A percentile compares a stretch with the other conserved stretches of the same genome.
These are phyloP conservation scores for Bromus sterilis DNA, from an alignment of 176 grass and related monocot species.

Conservation along the genomic window DNA sequence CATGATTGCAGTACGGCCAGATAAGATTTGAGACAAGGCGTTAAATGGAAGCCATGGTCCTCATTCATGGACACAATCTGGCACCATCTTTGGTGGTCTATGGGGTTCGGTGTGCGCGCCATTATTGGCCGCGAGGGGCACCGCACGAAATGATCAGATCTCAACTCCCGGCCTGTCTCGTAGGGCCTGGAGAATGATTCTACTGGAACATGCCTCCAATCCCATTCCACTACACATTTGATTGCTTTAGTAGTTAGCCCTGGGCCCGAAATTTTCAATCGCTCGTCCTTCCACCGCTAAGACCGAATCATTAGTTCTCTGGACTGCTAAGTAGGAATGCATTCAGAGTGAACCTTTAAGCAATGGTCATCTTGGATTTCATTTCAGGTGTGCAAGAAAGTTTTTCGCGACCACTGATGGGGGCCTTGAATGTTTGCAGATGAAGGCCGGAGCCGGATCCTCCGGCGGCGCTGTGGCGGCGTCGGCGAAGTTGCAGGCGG, in stretches of 20 bases:
- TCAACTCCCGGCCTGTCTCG: constrained; percentile 11
- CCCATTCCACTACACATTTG: not conserved
- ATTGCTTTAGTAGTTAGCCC: constrained; percentile 11
- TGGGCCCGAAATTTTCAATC: not conserved
- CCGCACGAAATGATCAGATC: constrained; percentile 32
- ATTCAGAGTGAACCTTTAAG: not conserved
- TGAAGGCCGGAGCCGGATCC: constrained; percentile 29
- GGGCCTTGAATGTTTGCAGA: not conserved
- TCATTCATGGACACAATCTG: not conserved
- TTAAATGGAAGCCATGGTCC: constrained; percentile 30
- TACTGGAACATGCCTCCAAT: constrained; percentile 13
- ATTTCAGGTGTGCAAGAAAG: not conserved
- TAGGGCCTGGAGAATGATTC: constrained; percentile 43
- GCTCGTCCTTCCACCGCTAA: not conserved
- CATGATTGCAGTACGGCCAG: not conserved
- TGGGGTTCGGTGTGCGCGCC: not conserved
- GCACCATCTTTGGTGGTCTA: not conserved
- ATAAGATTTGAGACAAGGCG: constrained; percentile 25
- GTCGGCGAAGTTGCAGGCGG: constrained; percentile 2
- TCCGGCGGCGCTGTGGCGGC: not conserved
- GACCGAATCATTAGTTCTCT: not conserved
- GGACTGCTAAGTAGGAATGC: not conserved
- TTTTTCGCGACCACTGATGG: not conserved
- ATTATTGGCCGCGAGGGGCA: constrained; percentile 28
- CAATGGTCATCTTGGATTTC: not conserved